These are phyloP conservation scores for Kappamyces sp. DNA, from an alignment of 192 early-diverging fungal genomes.

Conservation along the genomic window DNA sequence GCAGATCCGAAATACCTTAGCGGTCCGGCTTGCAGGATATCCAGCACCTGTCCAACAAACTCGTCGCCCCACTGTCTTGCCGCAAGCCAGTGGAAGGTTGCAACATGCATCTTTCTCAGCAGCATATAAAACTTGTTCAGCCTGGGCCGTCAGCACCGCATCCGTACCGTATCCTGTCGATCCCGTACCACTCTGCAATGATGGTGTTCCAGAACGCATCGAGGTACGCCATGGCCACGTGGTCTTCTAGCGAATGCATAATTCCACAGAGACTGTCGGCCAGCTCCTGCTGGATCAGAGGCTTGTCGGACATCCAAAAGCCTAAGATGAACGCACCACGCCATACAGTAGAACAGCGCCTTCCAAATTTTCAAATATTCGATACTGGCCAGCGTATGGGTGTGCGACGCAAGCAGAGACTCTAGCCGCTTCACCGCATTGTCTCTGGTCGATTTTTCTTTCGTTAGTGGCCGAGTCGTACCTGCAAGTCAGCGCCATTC, in stretches of 20 bases:
- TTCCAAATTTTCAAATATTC: conserved; percentile 19
- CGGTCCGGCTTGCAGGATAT: conserved; percentile 51
- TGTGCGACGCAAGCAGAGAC: neutral
- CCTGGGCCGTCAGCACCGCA: conserved; percentile 27
- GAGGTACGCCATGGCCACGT: conserved; percentile 51
- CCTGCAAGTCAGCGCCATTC: too few relatives aligned
- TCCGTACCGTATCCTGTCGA: conserved; percentile 66
- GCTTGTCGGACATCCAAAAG: conserved; percentile 97
- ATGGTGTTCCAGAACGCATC: conserved; percentile 63
- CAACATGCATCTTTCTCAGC: conserved; percentile 56
- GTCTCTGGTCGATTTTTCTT: too few relatives aligned
- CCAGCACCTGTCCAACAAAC: conserved; percentile 44
- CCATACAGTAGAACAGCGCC: conserved; percentile 17
- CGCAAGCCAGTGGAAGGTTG: conserved; percentile 59
- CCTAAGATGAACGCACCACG: conserved; percentile 34
- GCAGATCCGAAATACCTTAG: conserved; percentile 47
- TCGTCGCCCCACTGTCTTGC: conserved; percentile 50
- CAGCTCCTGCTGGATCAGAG: conserved; percentile 81
- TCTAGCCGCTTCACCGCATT: too few relatives aligned
- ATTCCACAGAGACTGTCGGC: conserved; percentile 69
- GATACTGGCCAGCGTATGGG: conserved; percentile 1
- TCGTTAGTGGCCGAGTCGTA: too few relatives aligned
- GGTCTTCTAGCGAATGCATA: conserved; percentile 39
- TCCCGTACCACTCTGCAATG: conserved; percentile 65
- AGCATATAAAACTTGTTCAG: conserved; percentile 76